phyloP scores from a whole-genome alignment of 306 rosid genomes.

The Prunus fruticosa region DNA sequence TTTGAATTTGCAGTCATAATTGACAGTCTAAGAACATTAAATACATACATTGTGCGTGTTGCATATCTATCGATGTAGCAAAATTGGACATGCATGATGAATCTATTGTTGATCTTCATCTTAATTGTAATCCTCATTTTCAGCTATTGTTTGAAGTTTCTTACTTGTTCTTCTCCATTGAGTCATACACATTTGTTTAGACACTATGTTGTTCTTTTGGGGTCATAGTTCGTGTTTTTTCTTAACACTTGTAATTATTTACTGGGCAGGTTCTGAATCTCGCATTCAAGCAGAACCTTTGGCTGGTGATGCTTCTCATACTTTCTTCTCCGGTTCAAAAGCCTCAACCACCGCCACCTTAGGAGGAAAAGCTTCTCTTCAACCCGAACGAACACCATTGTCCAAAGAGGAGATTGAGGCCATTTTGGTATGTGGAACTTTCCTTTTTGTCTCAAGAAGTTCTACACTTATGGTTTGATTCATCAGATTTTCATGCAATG shows the following conservation, averaged over 20 bases:
- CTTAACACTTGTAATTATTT: neutral
- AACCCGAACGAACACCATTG: slow-evolving; percentile 85
- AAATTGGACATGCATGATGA: neutral
- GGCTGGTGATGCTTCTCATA: slow-evolving; percentile 30
- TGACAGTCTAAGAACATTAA: neutral
- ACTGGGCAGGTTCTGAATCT: slow-evolving; percentile 56
- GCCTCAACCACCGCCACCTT: slow-evolving; percentile 35
- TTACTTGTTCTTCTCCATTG: neutral
- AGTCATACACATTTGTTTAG: neutral
- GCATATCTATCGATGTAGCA: neutral
- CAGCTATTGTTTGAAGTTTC: neutral
- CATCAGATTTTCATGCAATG: neutral
- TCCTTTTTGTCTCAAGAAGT: slow-evolving; percentile 7
- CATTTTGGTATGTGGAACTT: slow-evolving; percentile 63
- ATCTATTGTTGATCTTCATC: neutral
- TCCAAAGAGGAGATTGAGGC: slow-evolving; percentile 90
- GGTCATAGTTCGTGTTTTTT: neutral
- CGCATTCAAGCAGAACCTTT: slow-evolving; percentile 35
- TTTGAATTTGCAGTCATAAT: neutral
- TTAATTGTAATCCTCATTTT: neutral
- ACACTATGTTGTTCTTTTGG: neutral
- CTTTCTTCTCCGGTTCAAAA: slow-evolving; percentile 53
- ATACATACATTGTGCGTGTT: neutral
- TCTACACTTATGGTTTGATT: neutral
- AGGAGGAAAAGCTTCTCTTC: slow-evolving; percentile 95